Evolutionary conservation across 768 basidiomycete species (phyloP), one percentile per base, ranked within the genome.

Genomic region (Suillus bovinus): DNA sequence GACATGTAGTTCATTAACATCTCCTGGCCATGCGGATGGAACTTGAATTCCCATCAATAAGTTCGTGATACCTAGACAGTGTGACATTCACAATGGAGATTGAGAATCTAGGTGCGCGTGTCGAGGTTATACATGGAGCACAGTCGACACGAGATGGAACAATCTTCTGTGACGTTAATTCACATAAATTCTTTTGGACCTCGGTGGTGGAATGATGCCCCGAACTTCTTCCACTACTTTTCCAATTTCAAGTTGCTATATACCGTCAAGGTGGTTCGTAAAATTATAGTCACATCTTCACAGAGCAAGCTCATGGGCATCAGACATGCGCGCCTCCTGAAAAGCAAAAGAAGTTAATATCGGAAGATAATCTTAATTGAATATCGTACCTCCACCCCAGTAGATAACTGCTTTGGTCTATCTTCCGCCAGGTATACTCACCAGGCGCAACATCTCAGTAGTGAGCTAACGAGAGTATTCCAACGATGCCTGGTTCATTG

Each of bases 41-140:
- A 22, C 2, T 41, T 41, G 9, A 49, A 22, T n/a, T n/a, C n/a
- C n/a, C n/a, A n/a, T 68, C 67, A 20, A 64, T 42, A 33, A 62
- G 68, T 36, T 38, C 62, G 22, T 70, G 47, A 27, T 60, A 55
- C 39, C 69, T 71, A n/a, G 80, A 77, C 29, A n/a, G n/a, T n/a
- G n/a, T n/a, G n/a, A 80, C 65, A 64, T 86, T 84, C 14, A 85
- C 74, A 5, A 84, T 68, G 17, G 82, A 83, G 46, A 85, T 70
- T 2, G 83, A 85, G 67, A 86, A 81, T 29, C 84, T 84, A 1
- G 85, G 84, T n/a, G 82, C 82, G 67, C 86, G 85, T 63, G 86
- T 78, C 9, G 83, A 84, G 2, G 84, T 84, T 83, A 86, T 85
- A 70, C 80, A 86, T 3, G 80, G 70, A 4, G 82, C 80, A 8